Percentiles rank a stretch among this genome's conserved stretches.
These are phyloP conservation scores for Solidago caesia DNA, from an alignment of 129 eudicot genomes.

Conservation along the genomic window DNA sequence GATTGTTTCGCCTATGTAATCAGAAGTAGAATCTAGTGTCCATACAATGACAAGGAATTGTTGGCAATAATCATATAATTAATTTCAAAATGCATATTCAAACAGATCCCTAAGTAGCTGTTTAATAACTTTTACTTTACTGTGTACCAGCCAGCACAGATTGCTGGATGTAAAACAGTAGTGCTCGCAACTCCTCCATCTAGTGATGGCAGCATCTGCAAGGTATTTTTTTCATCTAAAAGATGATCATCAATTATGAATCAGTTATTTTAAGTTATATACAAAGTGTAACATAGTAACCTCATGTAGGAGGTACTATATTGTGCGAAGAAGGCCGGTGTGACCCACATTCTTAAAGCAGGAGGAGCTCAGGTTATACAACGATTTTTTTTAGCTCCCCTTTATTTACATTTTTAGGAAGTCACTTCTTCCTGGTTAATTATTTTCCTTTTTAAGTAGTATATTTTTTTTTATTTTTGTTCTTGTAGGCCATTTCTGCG, in stretches of 20 bases:
- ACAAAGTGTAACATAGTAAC: not conserved
- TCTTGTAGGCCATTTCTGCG: conserved; percentile 92
- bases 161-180: conserved; percentile 95
- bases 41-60: not conserved
- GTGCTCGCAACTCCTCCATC: conserved; percentile 99
- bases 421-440: not conserved
- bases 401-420: not conserved
- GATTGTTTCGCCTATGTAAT: not conserved
- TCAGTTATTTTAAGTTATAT: not conserved
- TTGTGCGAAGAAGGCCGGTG: conserved; percentile 99
- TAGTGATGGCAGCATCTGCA: conserved; percentile 90
- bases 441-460: not conserved
- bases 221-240: conserved; percentile 50
- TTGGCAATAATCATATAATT: too few species aligned
- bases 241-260: not conserved
- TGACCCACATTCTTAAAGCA: conserved; percentile 98
- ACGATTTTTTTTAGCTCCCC: not conserved
- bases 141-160: conserved; percentile 84
- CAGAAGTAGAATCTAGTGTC: not conserved
- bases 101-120: not conserved
- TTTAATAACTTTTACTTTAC: conserved; percentile 24
- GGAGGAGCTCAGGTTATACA: conserved; percentile 94
- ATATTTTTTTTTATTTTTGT: not conserved
- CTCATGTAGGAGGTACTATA: conserved; percentile 81
- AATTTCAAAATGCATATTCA: too few species aligned